Percentiles rank a stretch among this genome's conserved stretches.
These are phyloP conservation scores for Verticillium tricorpus DNA, from an alignment of 2,329 filamentous ascomycete genomes.

Conservation along the genomic window DNA sequence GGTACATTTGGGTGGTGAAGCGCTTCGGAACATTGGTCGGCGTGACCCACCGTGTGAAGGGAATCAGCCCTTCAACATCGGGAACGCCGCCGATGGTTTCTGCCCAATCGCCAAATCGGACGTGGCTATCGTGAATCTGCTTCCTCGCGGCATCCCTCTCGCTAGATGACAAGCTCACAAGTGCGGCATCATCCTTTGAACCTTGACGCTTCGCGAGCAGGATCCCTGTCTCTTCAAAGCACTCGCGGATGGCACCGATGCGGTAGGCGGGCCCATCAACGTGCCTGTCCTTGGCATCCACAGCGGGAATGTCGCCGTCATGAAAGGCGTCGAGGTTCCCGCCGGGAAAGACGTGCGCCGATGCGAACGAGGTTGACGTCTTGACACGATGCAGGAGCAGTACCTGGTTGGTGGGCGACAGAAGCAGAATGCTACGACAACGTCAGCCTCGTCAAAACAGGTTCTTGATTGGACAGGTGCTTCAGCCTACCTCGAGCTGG, in stretches of 20 bases:
- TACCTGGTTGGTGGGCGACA: conserved; percentile 83
- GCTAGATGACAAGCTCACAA: conserved; percentile 57
- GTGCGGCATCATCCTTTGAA: conserved; percentile 36
- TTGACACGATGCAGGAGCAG: conserved; percentile 82
- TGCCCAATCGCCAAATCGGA: conserved; percentile 65
- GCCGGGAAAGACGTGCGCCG: conserved; percentile 92
- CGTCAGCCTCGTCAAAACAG: neutral
- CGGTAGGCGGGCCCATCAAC: conserved; percentile 69
- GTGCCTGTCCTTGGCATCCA: conserved; percentile 54
- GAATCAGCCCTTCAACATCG: conserved; percentile 58
- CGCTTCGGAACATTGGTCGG: conserved; percentile 67
- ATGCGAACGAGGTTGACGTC: conserved; percentile 79
- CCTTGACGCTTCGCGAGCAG: conserved; percentile 54
- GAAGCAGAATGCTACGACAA: conserved; percentile 57
- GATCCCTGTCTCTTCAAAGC: conserved; percentile 93
- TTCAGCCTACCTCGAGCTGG: conserved; percentile 55
- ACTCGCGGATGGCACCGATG: conserved; percentile 81
- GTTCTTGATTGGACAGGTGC: neutral
- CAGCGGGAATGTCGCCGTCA: conserved; percentile 56
- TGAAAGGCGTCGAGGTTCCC: conserved; percentile 76
- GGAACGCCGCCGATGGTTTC: conserved; percentile 49
- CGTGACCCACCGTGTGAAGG: conserved; percentile 92
- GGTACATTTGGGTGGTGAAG: conserved; percentile 95
- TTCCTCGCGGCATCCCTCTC: conserved; percentile 63
- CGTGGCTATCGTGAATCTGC: conserved; percentile 61